These are phyloP conservation scores for Oryza glumipatula DNA, from an alignment of 176 grass and related monocot species.

Conservation along the genomic window DNA sequence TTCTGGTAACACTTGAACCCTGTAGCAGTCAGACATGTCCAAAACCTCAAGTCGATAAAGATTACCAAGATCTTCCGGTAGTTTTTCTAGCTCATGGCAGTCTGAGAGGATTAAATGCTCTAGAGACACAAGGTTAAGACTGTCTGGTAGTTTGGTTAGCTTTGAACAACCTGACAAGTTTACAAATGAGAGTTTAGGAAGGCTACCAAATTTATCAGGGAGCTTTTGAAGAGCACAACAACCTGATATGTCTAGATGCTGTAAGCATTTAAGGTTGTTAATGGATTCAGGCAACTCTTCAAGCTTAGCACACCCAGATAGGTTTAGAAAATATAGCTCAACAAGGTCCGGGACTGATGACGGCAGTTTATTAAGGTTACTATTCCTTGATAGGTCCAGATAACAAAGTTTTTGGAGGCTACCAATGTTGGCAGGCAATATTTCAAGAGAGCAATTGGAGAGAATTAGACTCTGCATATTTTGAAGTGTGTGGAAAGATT, in stretches of 20 bases:
- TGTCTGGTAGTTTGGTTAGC: too few species aligned
- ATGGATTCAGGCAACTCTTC: too few species aligned
- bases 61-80: conserved; percentile 27
- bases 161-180: too few species aligned
- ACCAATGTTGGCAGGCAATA: conserved; percentile 39
- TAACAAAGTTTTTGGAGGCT: conserved; percentile 30
- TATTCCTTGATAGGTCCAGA: conserved; percentile 11
- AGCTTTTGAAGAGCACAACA: too few species aligned
- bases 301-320: too few species aligned
- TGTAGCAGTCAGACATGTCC: conserved; percentile 37
- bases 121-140: too few species aligned
- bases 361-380: conserved; percentile 26
- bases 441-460: conserved; percentile 36
- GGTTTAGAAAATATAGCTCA: too few species aligned
- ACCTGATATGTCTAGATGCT: too few species aligned
- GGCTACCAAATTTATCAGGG: too few species aligned
- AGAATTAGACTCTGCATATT: conserved; percentile 47
- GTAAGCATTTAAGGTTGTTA: too few species aligned
- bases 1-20: not conserved
- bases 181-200: too few species aligned
- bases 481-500: not conserved
- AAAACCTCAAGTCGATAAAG: conserved; percentile 32
- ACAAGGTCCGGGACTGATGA: not conserved
- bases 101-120: too few species aligned
- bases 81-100: not conserved